A percentile compares a stretch with the other conserved stretches of the same genome.
Evolutionary conservation across 179 eudicot genomes (phyloP).

Genomic region (Beta corolliflora): DNA sequence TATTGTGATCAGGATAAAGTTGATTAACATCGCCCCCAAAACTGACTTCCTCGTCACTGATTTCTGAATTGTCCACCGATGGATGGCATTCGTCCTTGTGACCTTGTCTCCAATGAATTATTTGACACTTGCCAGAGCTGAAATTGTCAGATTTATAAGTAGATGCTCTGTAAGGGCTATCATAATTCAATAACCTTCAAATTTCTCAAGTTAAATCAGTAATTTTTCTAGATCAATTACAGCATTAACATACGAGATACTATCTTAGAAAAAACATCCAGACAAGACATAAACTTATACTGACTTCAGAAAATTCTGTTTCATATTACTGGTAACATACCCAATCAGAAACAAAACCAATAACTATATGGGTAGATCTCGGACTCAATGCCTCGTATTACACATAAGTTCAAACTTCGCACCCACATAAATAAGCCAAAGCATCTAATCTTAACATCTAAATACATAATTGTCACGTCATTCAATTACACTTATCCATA

Average conservation of each 20-base stretch:
- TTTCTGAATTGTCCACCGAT: slow-evolving; percentile 26
- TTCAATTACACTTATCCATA: background rate
- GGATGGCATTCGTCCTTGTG: slow-evolving; percentile 81
- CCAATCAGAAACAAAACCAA: background rate
- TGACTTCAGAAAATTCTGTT: background rate
- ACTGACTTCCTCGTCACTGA: slow-evolving; percentile 34
- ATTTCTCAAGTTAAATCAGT: background rate
- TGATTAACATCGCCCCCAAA: slow-evolving; percentile 32
- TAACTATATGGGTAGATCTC: background rate
- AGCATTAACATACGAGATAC: background rate
- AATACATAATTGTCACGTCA: background rate
- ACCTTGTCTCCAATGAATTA: slow-evolving; percentile 90
- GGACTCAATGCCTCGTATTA: background rate
- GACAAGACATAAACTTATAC: background rate
- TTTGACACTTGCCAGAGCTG: slow-evolving; percentile 97
- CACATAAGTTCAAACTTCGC: no score
- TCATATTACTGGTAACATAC: background rate
- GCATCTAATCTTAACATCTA: background rate
- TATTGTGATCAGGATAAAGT: slow-evolving; percentile 26
- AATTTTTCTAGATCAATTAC: background rate
- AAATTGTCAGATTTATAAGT: slow-evolving; percentile 18
- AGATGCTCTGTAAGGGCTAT: background rate
- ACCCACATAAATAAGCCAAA: background rate
- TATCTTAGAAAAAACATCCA: background rate
- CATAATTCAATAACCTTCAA: background rate